Percentiles rank a stretch among this genome's conserved stretches.
Conservation (phyloP, 179 eudicot genomes). For the Patellifolia procumbens region DNA sequence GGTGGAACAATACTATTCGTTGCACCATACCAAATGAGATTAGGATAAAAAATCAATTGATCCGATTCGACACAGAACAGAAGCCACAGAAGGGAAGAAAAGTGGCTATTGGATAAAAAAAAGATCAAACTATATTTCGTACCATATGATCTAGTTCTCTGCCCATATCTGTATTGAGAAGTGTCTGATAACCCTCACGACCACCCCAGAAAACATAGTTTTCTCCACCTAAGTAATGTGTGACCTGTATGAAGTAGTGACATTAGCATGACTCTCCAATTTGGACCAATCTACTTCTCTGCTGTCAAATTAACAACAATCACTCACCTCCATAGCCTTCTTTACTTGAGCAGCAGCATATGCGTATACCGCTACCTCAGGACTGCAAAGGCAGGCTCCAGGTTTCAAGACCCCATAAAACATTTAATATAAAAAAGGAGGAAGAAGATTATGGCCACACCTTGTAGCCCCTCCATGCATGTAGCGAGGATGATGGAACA, state of each 20-base stretch:
- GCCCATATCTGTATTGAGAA: constrained; percentile 95
- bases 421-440: neutral
- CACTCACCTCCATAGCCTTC: constrained; percentile 92
- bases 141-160: constrained; percentile 96
- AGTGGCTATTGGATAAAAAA: neutral
- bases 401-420: constrained; percentile 11
- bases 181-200: constrained; percentile 96
- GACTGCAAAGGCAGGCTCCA: constrained; percentile 45
- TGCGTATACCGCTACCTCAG: constrained; percentile 87
- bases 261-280: neutral
- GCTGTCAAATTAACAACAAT: constrained; percentile 4
- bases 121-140: constrained; percentile 12
- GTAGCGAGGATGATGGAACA: constrained; percentile 92
- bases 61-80: neutral
- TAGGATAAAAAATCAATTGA: neutral
- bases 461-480: constrained; percentile 99
- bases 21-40: neutral
- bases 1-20: neutral
- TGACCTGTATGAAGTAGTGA: constrained; percentile 58
- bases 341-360: constrained; percentile 97
- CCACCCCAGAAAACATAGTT: constrained; percentile 99
- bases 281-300: constrained; percentile 1
- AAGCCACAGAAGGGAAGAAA: neutral
- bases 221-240: constrained; percentile 96
- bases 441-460: constrained; percentile 33